A percentile compares a stretch with the other conserved stretches of the same genome.
These are phyloP conservation scores for Fusarium nodosum DNA, from an alignment of 2,329 filamentous ascomycete species.

Conservation along the genomic window DNA sequence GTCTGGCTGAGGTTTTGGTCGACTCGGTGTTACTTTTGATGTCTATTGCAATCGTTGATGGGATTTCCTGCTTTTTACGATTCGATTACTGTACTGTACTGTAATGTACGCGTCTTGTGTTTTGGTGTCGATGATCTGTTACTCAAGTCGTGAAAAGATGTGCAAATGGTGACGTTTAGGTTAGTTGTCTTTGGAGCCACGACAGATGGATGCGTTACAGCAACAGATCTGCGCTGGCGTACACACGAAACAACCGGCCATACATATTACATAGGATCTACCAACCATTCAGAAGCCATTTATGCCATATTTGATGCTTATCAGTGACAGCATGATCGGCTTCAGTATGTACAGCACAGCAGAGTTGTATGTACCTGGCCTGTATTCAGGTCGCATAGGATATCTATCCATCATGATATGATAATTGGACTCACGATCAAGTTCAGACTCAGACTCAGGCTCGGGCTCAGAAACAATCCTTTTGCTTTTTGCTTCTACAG, in stretches of 20 bases:
- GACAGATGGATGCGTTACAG: constrained; percentile 29
- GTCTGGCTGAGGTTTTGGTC: not conserved
- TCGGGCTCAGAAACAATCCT: constrained; percentile 24
- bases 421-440: constrained; percentile 10
- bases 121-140: constrained; percentile 33
- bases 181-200: constrained; percentile 36
- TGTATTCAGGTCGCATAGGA: not conserved
- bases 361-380: not conserved
- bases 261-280: constrained; percentile 7
- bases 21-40: constrained; percentile 18
- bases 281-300: not conserved
- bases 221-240: constrained; percentile 31
- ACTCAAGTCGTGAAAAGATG: constrained; percentile 28
- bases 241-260: constrained; percentile 39
- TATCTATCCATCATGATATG: not conserved
- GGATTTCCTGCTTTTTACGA: not conserved
- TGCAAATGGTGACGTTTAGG: constrained; percentile 31
- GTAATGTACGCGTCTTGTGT: constrained; percentile 9
- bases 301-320: not conserved
- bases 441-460: constrained; percentile 15
- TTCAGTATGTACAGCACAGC: constrained; percentile 1
- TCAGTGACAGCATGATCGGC: constrained; percentile 34
- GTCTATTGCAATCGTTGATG: constrained; percentile 2
- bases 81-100: not conserved
- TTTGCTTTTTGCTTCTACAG: constrained; percentile 28